Base-by-base conservation (phyloP, 2,329 filamentous ascomycete genomes). In the Claviceps sp. region DNA sequence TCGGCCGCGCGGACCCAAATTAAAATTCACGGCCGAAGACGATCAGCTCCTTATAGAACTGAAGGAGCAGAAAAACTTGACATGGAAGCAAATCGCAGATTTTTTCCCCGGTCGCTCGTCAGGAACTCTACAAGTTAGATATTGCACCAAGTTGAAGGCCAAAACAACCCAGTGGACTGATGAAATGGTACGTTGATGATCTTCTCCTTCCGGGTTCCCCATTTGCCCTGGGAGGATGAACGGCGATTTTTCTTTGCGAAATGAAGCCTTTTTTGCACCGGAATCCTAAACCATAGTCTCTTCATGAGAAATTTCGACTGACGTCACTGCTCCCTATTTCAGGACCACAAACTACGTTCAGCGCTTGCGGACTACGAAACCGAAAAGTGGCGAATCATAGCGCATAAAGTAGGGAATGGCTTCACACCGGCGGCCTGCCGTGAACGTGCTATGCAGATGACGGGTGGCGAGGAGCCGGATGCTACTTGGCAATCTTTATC, bases 51-150 rank as follows among this genome's bases (percentile, higher is more conserved):
- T 96, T 51, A 84, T 95, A 52, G 87, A 95, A 63, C 73, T 96
- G 56, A 96, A 96, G 67, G 90, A 96, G 69, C 90, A 93, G 63
- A 94, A 93, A 68, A 90, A 88, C 63, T 74, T 96, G 64, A 95
- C 90, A 4, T 96, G 90, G 90, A 95, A 95, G 70, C 90, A 96
- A 73, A 96, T 96, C 62, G 88, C 89, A 52, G 90, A 95, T 63
- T 95, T 95, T 70, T 96, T 96, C 60, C 90, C 90, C 0, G 90
- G 89, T 1, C 77, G 90, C 53, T 93, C 87, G 54, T 94, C 87
- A 46, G 90, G 90, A 18, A 95, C 90, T 34, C 71, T 96, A 55
- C 90, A 96, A 67, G 90, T 96, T 51, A 84, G 90, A 38, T 96
- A 96, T 66, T 96, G 90, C 65, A 95, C 89, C 44, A 95, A 95